Conservation (phyloP, 2,329 filamentous ascomycete species). For the Seiridium unicorne region DNA sequence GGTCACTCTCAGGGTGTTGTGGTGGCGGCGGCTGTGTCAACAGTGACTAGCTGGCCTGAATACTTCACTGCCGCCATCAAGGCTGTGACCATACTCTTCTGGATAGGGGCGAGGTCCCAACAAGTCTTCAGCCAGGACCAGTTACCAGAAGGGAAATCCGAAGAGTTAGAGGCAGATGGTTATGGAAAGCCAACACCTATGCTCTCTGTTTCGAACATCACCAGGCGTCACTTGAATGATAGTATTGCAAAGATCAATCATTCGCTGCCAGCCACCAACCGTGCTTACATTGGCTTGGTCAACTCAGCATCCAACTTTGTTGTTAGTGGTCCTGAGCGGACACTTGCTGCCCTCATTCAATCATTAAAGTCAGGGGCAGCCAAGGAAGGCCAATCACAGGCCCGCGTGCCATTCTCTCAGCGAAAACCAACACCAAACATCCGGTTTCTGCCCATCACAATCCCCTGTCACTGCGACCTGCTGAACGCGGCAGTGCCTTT, state of each 20-base stretch:
- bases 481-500: constrained; percentile 22
- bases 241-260: constrained; percentile 7
- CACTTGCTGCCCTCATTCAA: constrained; percentile 10
- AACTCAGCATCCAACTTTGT: constrained; percentile 22
- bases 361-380: constrained; percentile 22
- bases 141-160: constrained; percentile 8
- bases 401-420: constrained; percentile 27
- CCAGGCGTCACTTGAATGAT: background rate
- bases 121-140: constrained; percentile 16
- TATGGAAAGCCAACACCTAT: constrained; percentile 27
- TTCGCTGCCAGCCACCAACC: constrained; percentile 11
- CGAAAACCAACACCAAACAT: constrained; percentile 24
- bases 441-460: constrained; percentile 36
- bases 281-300: constrained; percentile 14
- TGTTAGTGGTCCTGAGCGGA: constrained; percentile 23
- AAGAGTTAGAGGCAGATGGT: constrained; percentile 12
- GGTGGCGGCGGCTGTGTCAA: constrained; percentile 30
- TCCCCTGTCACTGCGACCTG: constrained; percentile 37
- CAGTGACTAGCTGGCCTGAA: constrained; percentile 29
- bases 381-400: constrained; percentile 19
- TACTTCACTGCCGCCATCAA: constrained; percentile 25
- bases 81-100: constrained; percentile 31
- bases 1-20: constrained; percentile 38
- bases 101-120: constrained; percentile 29
- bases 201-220: constrained; percentile 7